Percentiles rank a stretch among this genome's conserved stretches.
Conservation (phyloP, 2,329 filamentous ascomycete species). For the Oidium heveae region DNA sequence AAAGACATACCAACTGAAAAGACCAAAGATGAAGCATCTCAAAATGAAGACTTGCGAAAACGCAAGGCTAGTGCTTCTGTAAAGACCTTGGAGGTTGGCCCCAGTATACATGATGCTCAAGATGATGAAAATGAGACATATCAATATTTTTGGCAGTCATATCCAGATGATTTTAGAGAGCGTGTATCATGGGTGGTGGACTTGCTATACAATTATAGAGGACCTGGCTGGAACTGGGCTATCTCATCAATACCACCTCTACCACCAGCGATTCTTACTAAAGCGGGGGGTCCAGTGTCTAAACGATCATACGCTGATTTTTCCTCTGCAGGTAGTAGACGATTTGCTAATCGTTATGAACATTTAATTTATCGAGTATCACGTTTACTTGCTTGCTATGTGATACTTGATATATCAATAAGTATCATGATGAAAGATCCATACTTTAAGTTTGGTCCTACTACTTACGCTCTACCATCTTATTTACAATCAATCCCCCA, state of each 20-base stretch:
- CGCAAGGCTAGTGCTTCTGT: background rate
- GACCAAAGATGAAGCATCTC: background rate
- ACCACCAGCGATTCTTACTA: slow-evolving; percentile 18
- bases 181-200: slow-evolving; percentile 31
- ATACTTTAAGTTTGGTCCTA: slow-evolving; percentile 39
- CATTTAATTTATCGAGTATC: slow-evolving; percentile 22
- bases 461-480: slow-evolving; percentile 19
- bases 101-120: background rate
- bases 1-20: slow-evolving; percentile 7
- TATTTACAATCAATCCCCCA: slow-evolving; percentile 20
- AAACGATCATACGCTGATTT: slow-evolving; percentile 12
- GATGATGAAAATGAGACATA: slow-evolving; percentile 10
- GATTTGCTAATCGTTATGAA: slow-evolving; percentile 17
- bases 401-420: slow-evolving; percentile 45
- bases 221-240: slow-evolving; percentile 32
- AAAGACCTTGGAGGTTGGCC: background rate
- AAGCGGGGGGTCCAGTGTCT: slow-evolving; percentile 16
- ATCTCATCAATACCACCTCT: slow-evolving; percentile 23
- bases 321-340: slow-evolving; percentile 22
- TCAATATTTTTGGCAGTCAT: slow-evolving; percentile 35
- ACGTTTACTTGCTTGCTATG: slow-evolving; percentile 28
- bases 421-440: slow-evolving; percentile 48
- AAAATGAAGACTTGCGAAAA: background rate
- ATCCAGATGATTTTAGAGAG: slow-evolving; percentile 23
- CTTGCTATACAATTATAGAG: slow-evolving; percentile 27